Evolutionary conservation across 768 basidiomycete species (phyloP).

Genomic region (Gelatoporia subvermispora): DNA sequence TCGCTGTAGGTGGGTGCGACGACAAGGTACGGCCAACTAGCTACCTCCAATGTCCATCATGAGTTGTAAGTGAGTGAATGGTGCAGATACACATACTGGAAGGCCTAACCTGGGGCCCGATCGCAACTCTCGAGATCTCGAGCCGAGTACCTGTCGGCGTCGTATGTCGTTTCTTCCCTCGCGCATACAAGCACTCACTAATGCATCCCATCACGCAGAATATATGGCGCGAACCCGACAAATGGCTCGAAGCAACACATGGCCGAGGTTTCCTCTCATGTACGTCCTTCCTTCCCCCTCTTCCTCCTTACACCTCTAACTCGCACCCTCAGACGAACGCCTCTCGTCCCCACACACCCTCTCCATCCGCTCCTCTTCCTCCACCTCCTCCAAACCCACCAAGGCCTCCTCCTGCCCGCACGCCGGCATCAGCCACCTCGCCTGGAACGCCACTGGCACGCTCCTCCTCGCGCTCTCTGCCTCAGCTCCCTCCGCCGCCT

Average conservation of each 20-base stretch:
- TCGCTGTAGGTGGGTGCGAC: constrained; percentile 85
- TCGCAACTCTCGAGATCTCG: constrained; percentile 57
- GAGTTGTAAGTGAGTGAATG: background rate
- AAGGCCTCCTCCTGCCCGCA: background rate
- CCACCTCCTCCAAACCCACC: constrained; percentile 52
- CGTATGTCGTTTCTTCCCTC: constrained; percentile 35
- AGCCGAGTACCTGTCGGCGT: constrained; percentile 50
- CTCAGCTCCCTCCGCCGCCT: constrained; percentile 11
- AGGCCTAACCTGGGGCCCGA: constrained; percentile 67
- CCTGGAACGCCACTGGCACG: constrained; percentile 78
- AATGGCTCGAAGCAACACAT: constrained; percentile 80
- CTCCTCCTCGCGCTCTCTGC: constrained; percentile 73
- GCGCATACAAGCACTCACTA: background rate
- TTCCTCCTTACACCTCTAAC: background rate
- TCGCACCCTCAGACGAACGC: constrained; percentile 52
- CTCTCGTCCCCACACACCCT: constrained; percentile 53
- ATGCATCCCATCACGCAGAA: constrained; percentile 37
- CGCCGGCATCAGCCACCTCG: constrained; percentile 61
- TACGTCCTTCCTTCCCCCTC: constrained; percentile 27
- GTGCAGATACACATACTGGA: constrained; percentile 71
- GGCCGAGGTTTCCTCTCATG: constrained; percentile 88
- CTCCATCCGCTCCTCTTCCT: constrained; percentile 40
- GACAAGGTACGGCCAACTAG: constrained; percentile 54
- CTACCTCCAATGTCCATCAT: background rate
- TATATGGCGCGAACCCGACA: constrained; percentile 80